Evolutionary conservation across 306 rosid species (phyloP).

Genomic region (Delonix regia): DNA sequence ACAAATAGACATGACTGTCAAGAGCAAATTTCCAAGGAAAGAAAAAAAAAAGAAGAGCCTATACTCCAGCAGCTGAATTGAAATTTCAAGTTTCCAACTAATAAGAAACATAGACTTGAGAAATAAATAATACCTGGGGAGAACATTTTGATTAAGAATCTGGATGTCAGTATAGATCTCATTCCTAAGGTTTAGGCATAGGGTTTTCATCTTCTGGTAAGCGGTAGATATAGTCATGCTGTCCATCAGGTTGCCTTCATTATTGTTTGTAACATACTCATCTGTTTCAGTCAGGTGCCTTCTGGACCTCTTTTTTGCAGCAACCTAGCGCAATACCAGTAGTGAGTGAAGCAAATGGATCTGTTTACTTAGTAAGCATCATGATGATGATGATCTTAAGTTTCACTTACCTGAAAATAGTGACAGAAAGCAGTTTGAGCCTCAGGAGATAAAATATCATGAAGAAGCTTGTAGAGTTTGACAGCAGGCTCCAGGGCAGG

Average conservation of each 20-base stretch:
- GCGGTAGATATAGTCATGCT: slow-evolving; percentile 61
- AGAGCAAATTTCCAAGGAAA: not conserved
- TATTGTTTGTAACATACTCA: slow-evolving; percentile 72
- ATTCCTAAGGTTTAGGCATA: slow-evolving; percentile 72
- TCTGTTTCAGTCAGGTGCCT: slow-evolving; percentile 90
- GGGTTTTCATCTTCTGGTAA: slow-evolving; percentile 83
- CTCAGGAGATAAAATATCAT: slow-evolving; percentile 94
- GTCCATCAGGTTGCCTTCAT: slow-evolving; percentile 73
- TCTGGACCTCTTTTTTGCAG: slow-evolving; percentile 86
- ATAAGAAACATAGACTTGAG: slow-evolving; percentile 18
- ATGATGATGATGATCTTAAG: slow-evolving; percentile 25
- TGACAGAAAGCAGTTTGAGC: slow-evolving; percentile 89
- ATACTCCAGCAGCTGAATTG: not conserved
- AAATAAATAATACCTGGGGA: slow-evolving; percentile 75
- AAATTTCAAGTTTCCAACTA: slow-evolving; percentile 6
- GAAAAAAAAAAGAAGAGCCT: no score
- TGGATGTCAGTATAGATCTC: slow-evolving; percentile 86
- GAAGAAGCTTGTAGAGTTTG: slow-evolving; percentile 86
- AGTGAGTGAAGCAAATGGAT: slow-evolving; percentile 35
- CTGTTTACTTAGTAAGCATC: slow-evolving; percentile 29
- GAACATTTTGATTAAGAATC: slow-evolving; percentile 89
- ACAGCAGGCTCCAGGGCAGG: slow-evolving; percentile 96
- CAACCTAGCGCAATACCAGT: slow-evolving; percentile 64
- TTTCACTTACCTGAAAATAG: slow-evolving; percentile 83
- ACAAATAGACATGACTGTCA: slow-evolving; percentile 6